These are phyloP conservation scores for Aspergillus pseudotamarii DNA, from an alignment of 2,329 filamentous ascomycete species.

Conservation along the genomic window DNA sequence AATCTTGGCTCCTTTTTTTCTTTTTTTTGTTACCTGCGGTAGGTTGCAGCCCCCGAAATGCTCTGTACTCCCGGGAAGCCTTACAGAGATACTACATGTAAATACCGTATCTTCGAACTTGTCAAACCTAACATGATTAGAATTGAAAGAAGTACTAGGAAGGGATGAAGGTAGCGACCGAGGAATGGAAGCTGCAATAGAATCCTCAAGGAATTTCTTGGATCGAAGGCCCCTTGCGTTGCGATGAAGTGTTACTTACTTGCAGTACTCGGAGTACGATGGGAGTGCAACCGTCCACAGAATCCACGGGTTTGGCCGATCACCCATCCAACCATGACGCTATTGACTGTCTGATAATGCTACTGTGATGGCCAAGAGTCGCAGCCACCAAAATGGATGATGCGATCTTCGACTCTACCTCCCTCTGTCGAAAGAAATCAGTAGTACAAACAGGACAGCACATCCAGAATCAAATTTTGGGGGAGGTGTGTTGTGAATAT, in stretches of 20 bases:
- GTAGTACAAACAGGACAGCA: neutral
- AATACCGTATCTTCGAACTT: neutral
- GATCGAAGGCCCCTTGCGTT: conserved; percentile 12
- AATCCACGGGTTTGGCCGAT: conserved; percentile 5
- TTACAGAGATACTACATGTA: neutral
- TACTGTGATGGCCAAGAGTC: conserved; percentile 1
- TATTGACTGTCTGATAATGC: conserved; percentile 9
- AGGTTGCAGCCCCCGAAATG: neutral
- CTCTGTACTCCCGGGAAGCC: too few relatives aligned
- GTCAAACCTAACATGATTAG: neutral
- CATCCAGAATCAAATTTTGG: neutral
- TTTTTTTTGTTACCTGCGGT: neutral
- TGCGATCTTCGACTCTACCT: neutral
- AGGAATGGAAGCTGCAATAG: conserved; percentile 16
- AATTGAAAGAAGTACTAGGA: neutral
- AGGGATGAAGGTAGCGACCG: neutral
- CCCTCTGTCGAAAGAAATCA: neutral
- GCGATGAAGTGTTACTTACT: conserved; percentile 4
- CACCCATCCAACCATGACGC: conserved; percentile 17
- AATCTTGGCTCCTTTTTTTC: neutral
- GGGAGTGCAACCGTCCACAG: neutral
- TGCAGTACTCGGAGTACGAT: neutral
- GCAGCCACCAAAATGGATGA: neutral
- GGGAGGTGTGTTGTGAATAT: neutral
- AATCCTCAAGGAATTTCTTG: conserved; percentile 16